A percentile compares a stretch with the other conserved stretches of the same genome.
phyloP scores from a whole-genome alignment of 2,329 filamentous ascomycete genomes.

The Metarhizium guizhouense region DNA sequence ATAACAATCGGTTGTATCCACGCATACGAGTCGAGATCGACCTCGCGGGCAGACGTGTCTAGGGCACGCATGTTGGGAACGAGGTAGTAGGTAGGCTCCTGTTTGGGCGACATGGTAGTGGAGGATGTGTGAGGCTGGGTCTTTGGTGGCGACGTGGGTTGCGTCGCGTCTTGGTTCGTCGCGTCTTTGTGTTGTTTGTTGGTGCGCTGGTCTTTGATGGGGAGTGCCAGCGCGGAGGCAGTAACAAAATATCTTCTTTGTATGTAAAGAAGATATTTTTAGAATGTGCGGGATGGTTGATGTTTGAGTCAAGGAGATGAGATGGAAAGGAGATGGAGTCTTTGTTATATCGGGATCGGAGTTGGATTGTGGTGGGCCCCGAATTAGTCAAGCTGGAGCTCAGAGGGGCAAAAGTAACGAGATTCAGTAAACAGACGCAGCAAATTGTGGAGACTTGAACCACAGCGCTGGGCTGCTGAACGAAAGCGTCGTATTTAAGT shows the following conservation, averaged over 20 bases:
- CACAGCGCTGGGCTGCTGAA: neutral
- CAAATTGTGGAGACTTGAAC: neutral
- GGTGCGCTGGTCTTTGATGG: neutral
- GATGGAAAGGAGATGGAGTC: neutral
- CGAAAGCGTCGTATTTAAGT: neutral
- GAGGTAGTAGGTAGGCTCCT: slow-evolving; percentile 19
- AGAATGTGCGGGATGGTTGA: neutral
- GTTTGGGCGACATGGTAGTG: slow-evolving; percentile 9
- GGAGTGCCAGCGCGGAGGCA: slow-evolving; percentile 1
- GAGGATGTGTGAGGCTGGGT: neutral
- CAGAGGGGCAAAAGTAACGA: neutral
- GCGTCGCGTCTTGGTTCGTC: neutral
- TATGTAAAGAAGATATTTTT: neutral
- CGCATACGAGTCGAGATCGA: slow-evolving; percentile 23
- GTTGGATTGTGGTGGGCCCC: neutral
- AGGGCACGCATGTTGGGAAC: slow-evolving; percentile 24
- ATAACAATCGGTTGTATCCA: slow-evolving; percentile 50
- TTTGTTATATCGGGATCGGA: neutral
- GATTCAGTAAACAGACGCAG: neutral
- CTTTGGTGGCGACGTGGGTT: neutral
- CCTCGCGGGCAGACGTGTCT: slow-evolving; percentile 23
- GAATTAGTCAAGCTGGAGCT: neutral
- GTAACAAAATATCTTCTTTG: neutral
- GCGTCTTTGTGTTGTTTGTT: neutral
- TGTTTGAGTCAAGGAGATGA: neutral